Conservation (phyloP, 129 eudicot species). For the Chrysanthemum seticuspe region DNA sequence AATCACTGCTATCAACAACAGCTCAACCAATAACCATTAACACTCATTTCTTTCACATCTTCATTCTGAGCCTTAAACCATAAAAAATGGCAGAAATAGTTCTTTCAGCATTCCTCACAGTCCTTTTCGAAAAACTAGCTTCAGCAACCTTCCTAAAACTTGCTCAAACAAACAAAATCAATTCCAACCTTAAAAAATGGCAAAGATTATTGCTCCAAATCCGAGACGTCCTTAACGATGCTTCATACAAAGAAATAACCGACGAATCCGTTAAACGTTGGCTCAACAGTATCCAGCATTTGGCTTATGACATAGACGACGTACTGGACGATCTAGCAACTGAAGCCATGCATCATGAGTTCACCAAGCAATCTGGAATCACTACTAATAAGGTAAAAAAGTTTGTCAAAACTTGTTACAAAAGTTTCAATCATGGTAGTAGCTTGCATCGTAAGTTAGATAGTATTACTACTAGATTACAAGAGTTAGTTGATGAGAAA, state of each 20-base stretch:
- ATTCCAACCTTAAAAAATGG: too few relatives aligned
- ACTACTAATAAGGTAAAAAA: not conserved
- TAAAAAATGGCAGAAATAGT: too few relatives aligned
- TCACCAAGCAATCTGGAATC: not conserved
- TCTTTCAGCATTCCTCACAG: too few relatives aligned
- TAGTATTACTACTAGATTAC: not conserved
- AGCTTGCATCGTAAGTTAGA: not conserved
- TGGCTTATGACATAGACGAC: not conserved
- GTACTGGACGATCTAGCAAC: not conserved
- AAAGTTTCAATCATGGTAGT: not conserved
- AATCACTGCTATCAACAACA: too few relatives aligned
- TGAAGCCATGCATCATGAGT: slow-evolving; percentile 15
- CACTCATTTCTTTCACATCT: too few relatives aligned
- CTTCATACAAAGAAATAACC: slow-evolving; percentile 4
- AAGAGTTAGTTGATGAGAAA: too few relatives aligned
- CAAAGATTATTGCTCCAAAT: not conserved
- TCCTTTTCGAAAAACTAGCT: too few relatives aligned
- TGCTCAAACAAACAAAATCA: too few relatives aligned
- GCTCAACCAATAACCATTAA: too few relatives aligned
- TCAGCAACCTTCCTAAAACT: too few relatives aligned
- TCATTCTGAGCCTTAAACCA: too few relatives aligned
- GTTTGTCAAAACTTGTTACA: not conserved
- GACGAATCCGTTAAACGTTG: slow-evolving; percentile 2
- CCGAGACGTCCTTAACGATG: not conserved
- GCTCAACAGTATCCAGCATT: slow-evolving; percentile 8